Evolutionary conservation across 345 rosid species (phyloP).

Genomic region (Pseudoturritis turrita): DNA sequence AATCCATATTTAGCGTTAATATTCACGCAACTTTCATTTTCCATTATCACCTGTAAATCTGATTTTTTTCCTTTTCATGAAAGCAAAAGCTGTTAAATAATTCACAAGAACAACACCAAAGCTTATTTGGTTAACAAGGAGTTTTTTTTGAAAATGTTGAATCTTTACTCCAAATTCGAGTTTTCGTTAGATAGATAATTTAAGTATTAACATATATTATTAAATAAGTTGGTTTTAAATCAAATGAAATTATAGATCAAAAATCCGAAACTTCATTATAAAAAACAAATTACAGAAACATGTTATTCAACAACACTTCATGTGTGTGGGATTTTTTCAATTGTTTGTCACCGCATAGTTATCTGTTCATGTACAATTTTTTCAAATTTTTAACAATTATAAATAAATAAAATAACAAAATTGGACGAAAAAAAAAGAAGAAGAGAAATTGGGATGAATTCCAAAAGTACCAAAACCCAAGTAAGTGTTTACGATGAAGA

Average conservation of each 20-base stretch:
- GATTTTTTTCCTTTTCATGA: neutral
- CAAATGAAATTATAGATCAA: too few relatives aligned
- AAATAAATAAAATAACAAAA: neutral
- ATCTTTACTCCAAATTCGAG: too few relatives aligned
- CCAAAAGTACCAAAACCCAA: neutral
- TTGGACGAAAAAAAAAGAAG: neutral
- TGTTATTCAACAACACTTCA: neutral
- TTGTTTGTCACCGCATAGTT: neutral
- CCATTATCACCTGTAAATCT: neutral
- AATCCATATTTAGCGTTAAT: neutral
- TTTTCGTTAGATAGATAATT: too few relatives aligned
- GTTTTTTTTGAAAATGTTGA: too few relatives aligned
- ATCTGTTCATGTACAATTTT: neutral
- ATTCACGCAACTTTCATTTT: neutral
- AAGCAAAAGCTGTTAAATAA: neutral
- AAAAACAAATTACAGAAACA: too few relatives aligned
- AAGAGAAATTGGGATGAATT: neutral
- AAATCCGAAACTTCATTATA: too few relatives aligned
- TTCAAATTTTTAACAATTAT: neutral
- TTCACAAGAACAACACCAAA: neutral
- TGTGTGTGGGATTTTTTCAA: neutral
- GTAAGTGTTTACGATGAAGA: conserved; percentile 4
- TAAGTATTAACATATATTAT: too few relatives aligned
- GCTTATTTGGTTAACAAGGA: too few relatives aligned
- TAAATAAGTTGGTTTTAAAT: too few relatives aligned